Evolutionary conservation across 345 rosid genomes (phyloP).

Genomic region (Alliaria petiolata): DNA sequence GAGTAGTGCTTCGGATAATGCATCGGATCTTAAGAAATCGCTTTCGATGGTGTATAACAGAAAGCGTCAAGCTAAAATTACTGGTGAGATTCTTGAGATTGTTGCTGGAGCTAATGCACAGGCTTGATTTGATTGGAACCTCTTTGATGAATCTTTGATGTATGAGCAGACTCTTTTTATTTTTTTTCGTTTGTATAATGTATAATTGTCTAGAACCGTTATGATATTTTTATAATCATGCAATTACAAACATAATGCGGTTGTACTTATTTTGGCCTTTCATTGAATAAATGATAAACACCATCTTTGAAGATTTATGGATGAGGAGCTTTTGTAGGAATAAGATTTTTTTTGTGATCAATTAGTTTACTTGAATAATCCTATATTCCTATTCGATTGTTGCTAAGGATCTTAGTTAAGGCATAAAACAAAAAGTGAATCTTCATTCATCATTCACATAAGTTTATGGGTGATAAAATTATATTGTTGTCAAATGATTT

Average conservation of each 20-base stretch:
- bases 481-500: not conserved
- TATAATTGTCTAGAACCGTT: constrained; percentile 19
- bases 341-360: not conserved
- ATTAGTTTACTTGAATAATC: constrained; percentile 1
- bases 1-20: constrained; percentile 91
- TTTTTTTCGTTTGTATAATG: constrained; percentile 14
- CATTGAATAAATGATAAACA: constrained; percentile 5
- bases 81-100: constrained; percentile 93
- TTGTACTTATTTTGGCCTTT: constrained; percentile 26
- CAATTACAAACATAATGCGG: constrained; percentile 21
- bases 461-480: not conserved
- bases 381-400: not conserved
- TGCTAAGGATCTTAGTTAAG: not conserved
- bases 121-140: constrained; percentile 20
- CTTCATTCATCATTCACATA: not conserved
- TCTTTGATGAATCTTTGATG: not conserved
- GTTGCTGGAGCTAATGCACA: constrained; percentile 90
- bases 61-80: constrained; percentile 91
- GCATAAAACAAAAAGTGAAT: not conserved
- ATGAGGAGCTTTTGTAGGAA: constrained; percentile 12
- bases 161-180: not conserved
- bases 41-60: constrained; percentile 68
- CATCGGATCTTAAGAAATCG: constrained; percentile 60
- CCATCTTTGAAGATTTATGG: not conserved
- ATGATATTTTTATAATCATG: constrained; percentile 1